Percentiles rank a stretch among this genome's conserved stretches.
phyloP scores from a whole-genome alignment of 176 grass and related monocot genomes.

The Raddia distichophylla region DNA sequence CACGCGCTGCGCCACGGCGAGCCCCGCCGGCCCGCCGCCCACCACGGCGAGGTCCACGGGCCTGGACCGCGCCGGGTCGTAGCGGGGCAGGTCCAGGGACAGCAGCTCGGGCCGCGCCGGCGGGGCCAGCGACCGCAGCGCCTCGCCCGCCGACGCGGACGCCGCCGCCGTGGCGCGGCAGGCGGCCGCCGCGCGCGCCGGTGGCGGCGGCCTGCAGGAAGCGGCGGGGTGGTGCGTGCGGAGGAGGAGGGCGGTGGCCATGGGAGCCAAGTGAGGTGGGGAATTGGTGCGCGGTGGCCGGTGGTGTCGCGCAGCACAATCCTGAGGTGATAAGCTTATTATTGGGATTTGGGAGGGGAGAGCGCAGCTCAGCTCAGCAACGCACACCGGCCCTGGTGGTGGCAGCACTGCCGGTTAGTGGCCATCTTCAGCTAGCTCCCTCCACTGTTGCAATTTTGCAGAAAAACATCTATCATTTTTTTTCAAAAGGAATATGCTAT shows the following conservation, averaged over 20 bases:
- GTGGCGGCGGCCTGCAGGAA: not conserved
- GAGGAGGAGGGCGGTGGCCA: constrained; percentile 53
- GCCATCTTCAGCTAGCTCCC: no score
- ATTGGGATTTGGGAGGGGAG: not conserved
- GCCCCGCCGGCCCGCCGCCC: constrained; percentile 80
- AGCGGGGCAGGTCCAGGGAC: constrained; percentile 76
- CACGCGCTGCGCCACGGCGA: constrained; percentile 91
- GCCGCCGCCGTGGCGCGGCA: constrained; percentile 37
- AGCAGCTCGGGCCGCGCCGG: constrained; percentile 59
- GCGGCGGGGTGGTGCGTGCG: constrained; percentile 31
- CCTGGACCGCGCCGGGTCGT: constrained; percentile 66
- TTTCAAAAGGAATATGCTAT: no score
- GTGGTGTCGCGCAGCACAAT: constrained; percentile 38
- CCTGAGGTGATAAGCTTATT: constrained; percentile 48
- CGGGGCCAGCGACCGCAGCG: constrained; percentile 58
- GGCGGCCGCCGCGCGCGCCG: not conserved
- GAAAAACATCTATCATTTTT: no score
- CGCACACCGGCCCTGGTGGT: not conserved
- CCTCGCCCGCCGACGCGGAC: constrained; percentile 28
- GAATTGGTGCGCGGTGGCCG: constrained; percentile 26
- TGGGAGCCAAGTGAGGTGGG: constrained; percentile 9
- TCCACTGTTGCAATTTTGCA: no score
- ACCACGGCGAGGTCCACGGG: constrained; percentile 84
- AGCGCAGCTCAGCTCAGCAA: not conserved
- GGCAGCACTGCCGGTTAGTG: no score